These are phyloP conservation scores for Lepidopterella palustris DNA, from an alignment of 495 filamentous ascomycete species.

Conservation along the genomic window DNA sequence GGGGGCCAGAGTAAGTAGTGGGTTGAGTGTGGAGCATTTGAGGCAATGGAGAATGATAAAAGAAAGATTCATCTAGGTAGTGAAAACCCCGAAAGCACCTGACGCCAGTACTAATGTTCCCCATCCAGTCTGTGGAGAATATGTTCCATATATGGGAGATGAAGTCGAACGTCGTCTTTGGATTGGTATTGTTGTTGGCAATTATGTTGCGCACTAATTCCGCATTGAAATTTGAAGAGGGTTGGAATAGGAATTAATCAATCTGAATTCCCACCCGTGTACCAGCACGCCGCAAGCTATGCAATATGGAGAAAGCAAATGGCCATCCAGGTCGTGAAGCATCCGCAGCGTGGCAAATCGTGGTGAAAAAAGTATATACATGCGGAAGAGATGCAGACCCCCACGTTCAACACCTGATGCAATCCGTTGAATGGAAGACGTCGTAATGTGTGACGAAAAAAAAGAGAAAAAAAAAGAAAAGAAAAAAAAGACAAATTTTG, in stretches of 20 bases:
- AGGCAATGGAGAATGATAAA: too few relatives aligned
- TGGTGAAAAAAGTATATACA: constrained; percentile 2
- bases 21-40: too few relatives aligned
- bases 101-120: too few relatives aligned
- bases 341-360: constrained; percentile 1
- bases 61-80: too few relatives aligned
- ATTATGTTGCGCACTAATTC: too few relatives aligned
- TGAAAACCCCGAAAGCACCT: too few relatives aligned
- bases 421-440: neutral
- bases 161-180: too few relatives aligned
- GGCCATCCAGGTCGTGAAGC: constrained; percentile 4
- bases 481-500: neutral
- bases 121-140: too few relatives aligned
- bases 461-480: neutral
- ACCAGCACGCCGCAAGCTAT: constrained; percentile 4
- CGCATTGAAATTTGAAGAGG: too few relatives aligned
- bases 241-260: neutral
- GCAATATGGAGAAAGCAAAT: constrained; percentile 1
- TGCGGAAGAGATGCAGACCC: neutral
- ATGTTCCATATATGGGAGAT: too few relatives aligned
- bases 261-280: neutral
- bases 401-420: neutral
- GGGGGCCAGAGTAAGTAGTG: too few relatives aligned
- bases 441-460: neutral
- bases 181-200: too few relatives aligned